Percentiles rank a stretch among this genome's conserved stretches.
Conservation (phyloP, 768 basidiomycete species). For the Naganishia friedmannii region DNA sequence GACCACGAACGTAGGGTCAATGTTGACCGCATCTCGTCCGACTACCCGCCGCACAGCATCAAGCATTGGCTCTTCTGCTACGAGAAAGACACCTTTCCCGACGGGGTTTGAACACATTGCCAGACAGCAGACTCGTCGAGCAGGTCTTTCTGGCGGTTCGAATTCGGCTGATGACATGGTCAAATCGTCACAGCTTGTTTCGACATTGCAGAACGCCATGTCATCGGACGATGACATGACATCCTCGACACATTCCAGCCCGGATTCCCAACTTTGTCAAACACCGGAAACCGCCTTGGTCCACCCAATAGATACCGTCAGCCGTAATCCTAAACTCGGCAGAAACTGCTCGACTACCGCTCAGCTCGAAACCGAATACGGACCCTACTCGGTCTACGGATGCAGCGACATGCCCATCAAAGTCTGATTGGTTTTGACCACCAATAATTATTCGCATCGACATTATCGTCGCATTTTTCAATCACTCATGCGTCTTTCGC, state of each 20-base stretch:
- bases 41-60: constrained; percentile 5
- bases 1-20: not conserved
- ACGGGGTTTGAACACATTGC: constrained; percentile 23
- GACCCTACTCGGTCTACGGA: constrained; percentile 10
- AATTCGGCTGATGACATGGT: constrained; percentile 2
- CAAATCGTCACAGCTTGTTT: not conserved
- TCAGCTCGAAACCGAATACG: constrained; percentile 6
- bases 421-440: not conserved
- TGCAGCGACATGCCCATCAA: constrained; percentile 21
- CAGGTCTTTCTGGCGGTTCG: constrained; percentile 18
- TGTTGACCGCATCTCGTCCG: constrained; percentile 8
- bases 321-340: not conserved
- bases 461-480: constrained; percentile 2
- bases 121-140: constrained; percentile 10
- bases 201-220: not conserved
- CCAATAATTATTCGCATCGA: constrained; percentile 4
- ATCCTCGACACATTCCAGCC: constrained; percentile 13
- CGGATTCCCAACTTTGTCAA: constrained; percentile 16
- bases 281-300: constrained; percentile 7
- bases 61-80: not conserved
- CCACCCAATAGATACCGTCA: constrained; percentile 10
- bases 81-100: constrained; percentile 4
- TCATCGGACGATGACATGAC: constrained; percentile 15
- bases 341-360: constrained; percentile 3
- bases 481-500: not conserved